These are phyloP conservation scores for Cercospora citrullina DNA, from an alignment of 2,329 filamentous ascomycete species.

Conservation along the genomic window DNA sequence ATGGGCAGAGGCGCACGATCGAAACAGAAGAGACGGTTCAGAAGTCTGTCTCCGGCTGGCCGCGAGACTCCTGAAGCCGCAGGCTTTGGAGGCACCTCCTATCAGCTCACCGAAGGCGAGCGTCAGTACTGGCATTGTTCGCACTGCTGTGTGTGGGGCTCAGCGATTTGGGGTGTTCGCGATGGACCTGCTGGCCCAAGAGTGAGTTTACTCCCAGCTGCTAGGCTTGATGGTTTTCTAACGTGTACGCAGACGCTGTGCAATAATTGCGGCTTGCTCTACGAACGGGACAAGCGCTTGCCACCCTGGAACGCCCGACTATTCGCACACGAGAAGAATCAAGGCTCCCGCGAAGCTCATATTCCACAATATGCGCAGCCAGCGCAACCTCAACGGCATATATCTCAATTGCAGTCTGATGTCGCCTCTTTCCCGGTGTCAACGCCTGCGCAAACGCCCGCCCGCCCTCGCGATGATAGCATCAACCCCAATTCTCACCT, in stretches of 20 bases:
- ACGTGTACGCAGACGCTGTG: slow-evolving; percentile 67
- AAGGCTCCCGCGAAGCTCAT: slow-evolving; percentile 37
- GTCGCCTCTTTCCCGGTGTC: slow-evolving; percentile 33
- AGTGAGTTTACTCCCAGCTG: slow-evolving; percentile 39
- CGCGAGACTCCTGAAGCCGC: slow-evolving; percentile 76
- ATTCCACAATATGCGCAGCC: slow-evolving; percentile 24
- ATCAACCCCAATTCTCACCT: slow-evolving; percentile 37
- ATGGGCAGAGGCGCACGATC: slow-evolving; percentile 90
- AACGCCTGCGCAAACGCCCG: slow-evolving; percentile 22
- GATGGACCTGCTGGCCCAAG: slow-evolving; percentile 84
- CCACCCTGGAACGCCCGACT: slow-evolving; percentile 75
- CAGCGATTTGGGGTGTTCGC: slow-evolving; percentile 89
- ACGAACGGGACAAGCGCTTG: slow-evolving; percentile 80
- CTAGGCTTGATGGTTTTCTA: neutral
- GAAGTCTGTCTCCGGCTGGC: slow-evolving; percentile 80
- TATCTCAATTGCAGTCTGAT: slow-evolving; percentile 36
- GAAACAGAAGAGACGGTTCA: slow-evolving; percentile 92
- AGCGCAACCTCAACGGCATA: slow-evolving; percentile 25
- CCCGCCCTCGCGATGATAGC: slow-evolving; percentile 17
- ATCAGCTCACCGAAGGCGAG: slow-evolving; percentile 70
- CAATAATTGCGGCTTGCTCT: slow-evolving; percentile 87
- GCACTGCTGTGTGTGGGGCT: slow-evolving; percentile 86
- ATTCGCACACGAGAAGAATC: slow-evolving; percentile 53
- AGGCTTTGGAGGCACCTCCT: slow-evolving; percentile 64
- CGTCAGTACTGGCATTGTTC: slow-evolving; percentile 80